phyloP scores from a whole-genome alignment of 2,329 filamentous ascomycete species.

The Colletotrichum abscissum region DNA sequence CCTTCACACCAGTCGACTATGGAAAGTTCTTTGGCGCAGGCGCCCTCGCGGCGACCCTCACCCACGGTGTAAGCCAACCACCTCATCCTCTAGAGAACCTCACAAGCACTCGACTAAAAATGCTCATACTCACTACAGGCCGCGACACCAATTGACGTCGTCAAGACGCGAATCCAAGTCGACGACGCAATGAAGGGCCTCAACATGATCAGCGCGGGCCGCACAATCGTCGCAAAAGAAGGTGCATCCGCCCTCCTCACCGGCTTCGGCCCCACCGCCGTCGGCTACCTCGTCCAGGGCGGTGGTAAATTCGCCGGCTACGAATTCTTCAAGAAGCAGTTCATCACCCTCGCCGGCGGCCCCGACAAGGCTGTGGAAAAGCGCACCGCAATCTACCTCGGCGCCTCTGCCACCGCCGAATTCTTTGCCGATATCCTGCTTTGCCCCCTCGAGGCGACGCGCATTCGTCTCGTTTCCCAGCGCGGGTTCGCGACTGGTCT shows the following conservation, averaged over 20 bases:
- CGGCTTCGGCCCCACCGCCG: conserved; percentile 85
- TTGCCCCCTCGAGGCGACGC: conserved; percentile 90
- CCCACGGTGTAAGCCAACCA: conserved; percentile 57
- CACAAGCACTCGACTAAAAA: neutral
- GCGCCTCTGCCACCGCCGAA: conserved; percentile 75
- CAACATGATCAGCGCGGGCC: conserved; percentile 83
- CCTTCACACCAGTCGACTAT: conserved; percentile 57
- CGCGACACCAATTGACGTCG: conserved; percentile 72
- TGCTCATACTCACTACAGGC: conserved; percentile 48
- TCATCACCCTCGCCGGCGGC: conserved; percentile 75
- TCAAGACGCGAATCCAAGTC: conserved; percentile 93
- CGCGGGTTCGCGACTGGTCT: conserved; percentile 81
- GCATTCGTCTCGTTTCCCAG: conserved; percentile 82
- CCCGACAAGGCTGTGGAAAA: conserved; percentile 55
- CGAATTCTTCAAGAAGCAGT: conserved; percentile 93
- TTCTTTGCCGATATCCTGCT: conserved; percentile 84
- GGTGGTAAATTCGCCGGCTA: conserved; percentile 93
- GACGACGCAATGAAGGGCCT: conserved; percentile 87
- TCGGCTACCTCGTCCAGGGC: conserved; percentile 90
- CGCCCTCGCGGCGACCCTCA: conserved; percentile 62
- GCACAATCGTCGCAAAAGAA: conserved; percentile 82
- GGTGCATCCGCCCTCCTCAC: conserved; percentile 84
- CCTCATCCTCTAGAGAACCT: neutral
- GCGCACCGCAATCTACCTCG: conserved; percentile 75
- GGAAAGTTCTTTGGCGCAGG: conserved; percentile 65